Evolutionary conservation across 2,329 filamentous ascomycete genomes (phyloP), one percentile per base, ranked within the genome.

Genomic region (Sarocladiaceae sp.): DNA sequence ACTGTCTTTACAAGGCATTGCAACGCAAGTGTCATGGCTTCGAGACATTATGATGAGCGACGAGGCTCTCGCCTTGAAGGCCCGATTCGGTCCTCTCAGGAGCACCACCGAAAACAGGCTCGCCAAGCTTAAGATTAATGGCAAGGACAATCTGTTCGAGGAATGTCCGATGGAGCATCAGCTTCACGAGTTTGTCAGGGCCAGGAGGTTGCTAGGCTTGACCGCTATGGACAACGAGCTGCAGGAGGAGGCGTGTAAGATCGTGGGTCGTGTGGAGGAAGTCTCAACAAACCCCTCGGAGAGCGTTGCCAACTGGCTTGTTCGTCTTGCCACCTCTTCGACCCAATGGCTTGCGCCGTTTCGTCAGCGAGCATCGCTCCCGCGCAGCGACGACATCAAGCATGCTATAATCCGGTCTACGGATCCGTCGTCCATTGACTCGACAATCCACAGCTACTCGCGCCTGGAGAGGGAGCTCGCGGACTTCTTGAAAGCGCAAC

Each of bases 201-300:
- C 67, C 7, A 73, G 69, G 55, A 60, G 63, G 40, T 53, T 78
- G 45, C 58, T 82, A 7, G 78, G 78, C n/a, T 54, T 82, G 52
- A 79, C 74, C 1, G 68, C 76, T 13, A 75, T 75, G 63, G 76
- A 82, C 45, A 61, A 72, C 4, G 78, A 82, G 58, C 67, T 83
- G 13, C 78, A 82, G 54, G 63, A 68, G 6, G 75, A 81, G 57
- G 76, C 77, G 13, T 78, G 76, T 52, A 70, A 67, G 18, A 75
- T 82, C 37, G 63, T 83, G 18, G 72, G 72, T 2, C 65, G 74
- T n/a, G 67, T 75, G 46, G 78, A 82, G 49, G 69, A 72, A 43
- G 64, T 67, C 2, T 74, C 71, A 13, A 66, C 63, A 3, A 63
- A 66, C 26, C 69, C 74, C 2, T 73, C 70, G 0, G 71, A 76